Evolutionary conservation across 306 rosid species (phyloP).

Genomic region (Astragalus membranaceus): DNA sequence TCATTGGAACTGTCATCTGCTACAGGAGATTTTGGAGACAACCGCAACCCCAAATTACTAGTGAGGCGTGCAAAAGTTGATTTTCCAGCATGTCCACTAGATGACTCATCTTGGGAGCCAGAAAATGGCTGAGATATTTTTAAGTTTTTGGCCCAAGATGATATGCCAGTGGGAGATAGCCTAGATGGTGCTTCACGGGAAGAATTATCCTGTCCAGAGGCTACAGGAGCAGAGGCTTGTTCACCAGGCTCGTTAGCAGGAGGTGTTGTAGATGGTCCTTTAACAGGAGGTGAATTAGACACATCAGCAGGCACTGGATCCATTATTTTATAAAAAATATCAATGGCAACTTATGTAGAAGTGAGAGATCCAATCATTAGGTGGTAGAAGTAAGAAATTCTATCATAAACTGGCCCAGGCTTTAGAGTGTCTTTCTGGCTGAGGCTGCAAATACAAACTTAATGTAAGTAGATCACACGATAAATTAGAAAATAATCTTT

Average conservation of each 20-base stretch:
- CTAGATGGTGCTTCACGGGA: constrained; percentile 39
- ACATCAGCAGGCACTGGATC: constrained; percentile 54
- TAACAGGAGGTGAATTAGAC: constrained; percentile 30
- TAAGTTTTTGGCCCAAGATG: constrained; percentile 90
- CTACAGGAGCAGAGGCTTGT: constrained; percentile 36
- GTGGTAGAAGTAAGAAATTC: constrained; percentile 20
- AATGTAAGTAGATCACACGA: not conserved
- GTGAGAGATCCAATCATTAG: constrained; percentile 26
- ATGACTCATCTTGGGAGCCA: constrained; percentile 55
- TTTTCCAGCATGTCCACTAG: constrained; percentile 60
- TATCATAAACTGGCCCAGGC: constrained; percentile 25
- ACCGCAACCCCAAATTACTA: constrained; percentile 71
- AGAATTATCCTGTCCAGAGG: constrained; percentile 40
- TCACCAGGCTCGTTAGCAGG: constrained; percentile 27
- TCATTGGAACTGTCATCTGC: constrained; percentile 48
- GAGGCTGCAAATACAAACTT: constrained; percentile 25
- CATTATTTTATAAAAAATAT: constrained; percentile 40
- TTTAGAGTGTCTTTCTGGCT: constrained; percentile 22
- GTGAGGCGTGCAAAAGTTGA: constrained; percentile 82
- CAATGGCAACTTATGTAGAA: constrained; percentile 19
- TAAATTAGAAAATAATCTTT: not conserved
- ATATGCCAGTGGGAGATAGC: constrained; percentile 51
- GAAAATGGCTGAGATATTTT: constrained; percentile 65
- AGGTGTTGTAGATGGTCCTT: constrained; percentile 32
- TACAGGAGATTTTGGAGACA: constrained; percentile 73